Percentiles rank a stretch among this genome's conserved stretches.
phyloP scores from a whole-genome alignment of 768 basidiomycete genomes.

The Kwoniella mangroviensis region DNA sequence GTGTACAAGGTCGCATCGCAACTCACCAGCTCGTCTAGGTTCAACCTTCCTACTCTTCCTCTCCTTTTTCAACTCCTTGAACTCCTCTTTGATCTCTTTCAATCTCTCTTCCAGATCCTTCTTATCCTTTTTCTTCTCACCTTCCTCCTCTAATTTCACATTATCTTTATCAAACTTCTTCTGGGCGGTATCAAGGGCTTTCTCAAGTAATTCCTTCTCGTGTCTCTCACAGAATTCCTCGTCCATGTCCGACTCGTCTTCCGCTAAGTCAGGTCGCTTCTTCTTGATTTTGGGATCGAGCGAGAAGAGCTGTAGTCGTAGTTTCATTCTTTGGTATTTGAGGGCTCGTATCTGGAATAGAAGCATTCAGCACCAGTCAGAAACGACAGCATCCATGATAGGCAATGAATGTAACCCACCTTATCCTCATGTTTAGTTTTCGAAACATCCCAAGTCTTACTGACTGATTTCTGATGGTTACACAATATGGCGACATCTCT shows the following conservation, averaged over 20 bases:
- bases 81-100: constrained; percentile 74
- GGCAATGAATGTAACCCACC: constrained; percentile 61
- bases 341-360: constrained; percentile 72
- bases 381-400: too few species aligned
- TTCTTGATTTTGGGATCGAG: constrained; percentile 81
- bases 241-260: constrained; percentile 90
- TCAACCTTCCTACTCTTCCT: constrained; percentile 71
- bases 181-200: constrained; percentile 84
- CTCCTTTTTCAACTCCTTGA: constrained; percentile 74
- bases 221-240: constrained; percentile 84
- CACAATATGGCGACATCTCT: constrained; percentile 95
- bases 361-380: background rate
- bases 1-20: background rate
- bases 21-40: constrained; percentile 40
- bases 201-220: constrained; percentile 75
- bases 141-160: constrained; percentile 66
- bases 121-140: constrained; percentile 63
- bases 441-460: constrained; percentile 88
- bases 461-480: constrained; percentile 95
- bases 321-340: constrained; percentile 97
- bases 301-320: constrained; percentile 82
- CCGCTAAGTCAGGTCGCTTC: constrained; percentile 70
- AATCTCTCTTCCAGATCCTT: constrained; percentile 72
- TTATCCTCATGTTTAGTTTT: constrained; percentile 95
- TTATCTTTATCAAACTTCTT: constrained; percentile 97